Evolutionary conservation across 2,329 filamentous ascomycete species (phyloP).

Genomic region (Dactylellina sp.): DNA sequence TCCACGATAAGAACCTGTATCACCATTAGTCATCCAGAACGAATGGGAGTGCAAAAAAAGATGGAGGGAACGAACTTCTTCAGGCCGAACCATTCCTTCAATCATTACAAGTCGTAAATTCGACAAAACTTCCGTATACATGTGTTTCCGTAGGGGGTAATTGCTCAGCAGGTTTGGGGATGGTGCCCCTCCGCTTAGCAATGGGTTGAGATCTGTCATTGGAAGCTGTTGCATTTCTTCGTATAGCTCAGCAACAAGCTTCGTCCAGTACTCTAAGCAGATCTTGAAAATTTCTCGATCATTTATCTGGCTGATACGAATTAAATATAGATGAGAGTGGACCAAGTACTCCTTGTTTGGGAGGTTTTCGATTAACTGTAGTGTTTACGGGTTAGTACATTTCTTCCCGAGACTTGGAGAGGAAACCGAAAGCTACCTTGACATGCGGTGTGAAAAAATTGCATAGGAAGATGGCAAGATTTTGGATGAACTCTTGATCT

Average conservation of each 20-base stretch:
- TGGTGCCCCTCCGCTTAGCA: conserved; percentile 84
- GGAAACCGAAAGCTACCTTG: conserved; percentile 69
- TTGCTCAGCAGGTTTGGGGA: conserved; percentile 86
- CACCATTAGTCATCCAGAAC: conserved; percentile 10
- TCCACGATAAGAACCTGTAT: conserved; percentile 89
- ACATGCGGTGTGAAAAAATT: conserved; percentile 97
- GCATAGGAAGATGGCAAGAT: conserved; percentile 92
- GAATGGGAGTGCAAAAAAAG: neutral
- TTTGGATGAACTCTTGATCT: conserved; percentile 98
- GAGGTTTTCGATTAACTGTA: conserved; percentile 88
- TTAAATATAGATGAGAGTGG: conserved; percentile 97
- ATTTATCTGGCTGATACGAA: conserved; percentile 97
- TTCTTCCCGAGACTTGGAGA: conserved; percentile 59
- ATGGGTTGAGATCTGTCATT: conserved; percentile 89
- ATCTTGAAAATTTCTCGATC: conserved; percentile 99
- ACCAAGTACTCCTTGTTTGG: conserved; percentile 94
- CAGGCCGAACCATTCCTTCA: conserved; percentile 98
- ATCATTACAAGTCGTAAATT: conserved; percentile 98
- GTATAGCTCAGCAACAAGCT: conserved; percentile 95
- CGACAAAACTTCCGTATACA: conserved; percentile 92
- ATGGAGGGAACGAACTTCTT: conserved; percentile 70
- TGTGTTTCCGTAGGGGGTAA: conserved; percentile 96
- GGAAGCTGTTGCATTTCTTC: conserved; percentile 98
- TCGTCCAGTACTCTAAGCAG: conserved; percentile 98
- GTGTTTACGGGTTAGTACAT: conserved; percentile 16